Percentiles rank a stretch among this genome's conserved stretches.
These are phyloP conservation scores for Suillus hirtellus DNA, from an alignment of 768 basidiomycete species.

Conservation along the genomic window DNA sequence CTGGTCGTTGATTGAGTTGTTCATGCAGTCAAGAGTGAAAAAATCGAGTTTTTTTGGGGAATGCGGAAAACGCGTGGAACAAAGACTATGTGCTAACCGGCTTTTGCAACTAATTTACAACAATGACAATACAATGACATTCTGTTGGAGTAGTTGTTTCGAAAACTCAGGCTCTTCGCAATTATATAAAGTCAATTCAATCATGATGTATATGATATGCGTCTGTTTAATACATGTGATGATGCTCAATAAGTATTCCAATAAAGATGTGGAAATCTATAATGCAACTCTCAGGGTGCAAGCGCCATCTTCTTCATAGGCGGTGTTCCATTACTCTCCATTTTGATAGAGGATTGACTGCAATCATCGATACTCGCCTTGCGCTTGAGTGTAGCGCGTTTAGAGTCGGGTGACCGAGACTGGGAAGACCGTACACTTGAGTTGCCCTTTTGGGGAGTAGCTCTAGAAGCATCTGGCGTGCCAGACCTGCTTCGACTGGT, in stretches of 20 bases:
- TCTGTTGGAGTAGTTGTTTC: background rate
- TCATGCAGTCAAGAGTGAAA: background rate
- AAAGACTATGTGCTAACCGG: background rate
- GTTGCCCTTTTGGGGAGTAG: conserved; percentile 38
- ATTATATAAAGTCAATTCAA: background rate
- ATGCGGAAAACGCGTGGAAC: background rate
- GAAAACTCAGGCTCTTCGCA: background rate
- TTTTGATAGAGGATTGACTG: conserved; percentile 32
- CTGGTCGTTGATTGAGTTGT: conserved; percentile 13
- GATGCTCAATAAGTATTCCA: conserved; percentile 31
- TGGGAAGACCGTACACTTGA: conserved; percentile 36
- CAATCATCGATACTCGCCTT: conserved; percentile 62
- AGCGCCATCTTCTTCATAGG: conserved; percentile 69
- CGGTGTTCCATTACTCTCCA: conserved; percentile 51
- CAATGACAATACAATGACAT: background rate
- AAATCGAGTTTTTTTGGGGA: background rate
- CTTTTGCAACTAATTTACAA: background rate
- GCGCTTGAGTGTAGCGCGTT: conserved; percentile 66
- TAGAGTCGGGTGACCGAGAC: conserved; percentile 55
- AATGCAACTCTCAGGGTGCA: conserved; percentile 27
- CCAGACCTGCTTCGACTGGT: conserved; percentile 66
- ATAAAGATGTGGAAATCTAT: conserved; percentile 28
- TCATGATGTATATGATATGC: conserved; percentile 8
- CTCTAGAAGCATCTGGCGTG: conserved; percentile 62
- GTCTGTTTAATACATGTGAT: conserved; percentile 14